Conservation (phyloP, 2,329 filamentous ascomycete species). For the Xylaria sp. region DNA sequence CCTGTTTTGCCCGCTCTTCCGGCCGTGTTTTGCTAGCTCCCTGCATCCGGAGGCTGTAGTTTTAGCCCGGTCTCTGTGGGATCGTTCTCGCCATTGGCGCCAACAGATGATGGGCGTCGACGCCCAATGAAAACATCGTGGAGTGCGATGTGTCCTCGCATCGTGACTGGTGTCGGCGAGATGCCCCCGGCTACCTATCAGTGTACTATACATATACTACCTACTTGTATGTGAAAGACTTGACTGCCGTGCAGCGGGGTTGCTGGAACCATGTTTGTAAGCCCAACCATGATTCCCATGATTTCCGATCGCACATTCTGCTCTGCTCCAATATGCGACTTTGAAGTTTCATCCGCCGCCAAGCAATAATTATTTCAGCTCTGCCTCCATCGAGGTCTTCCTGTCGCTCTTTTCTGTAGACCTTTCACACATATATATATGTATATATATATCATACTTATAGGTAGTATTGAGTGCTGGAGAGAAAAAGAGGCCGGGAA, state of each 20-base stretch:
- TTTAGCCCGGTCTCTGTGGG: conserved; percentile 10
- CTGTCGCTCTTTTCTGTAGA: background rate
- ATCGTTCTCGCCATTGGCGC: conserved; percentile 14
- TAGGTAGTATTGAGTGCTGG: too few relatives aligned
- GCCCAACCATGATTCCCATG: too few relatives aligned
- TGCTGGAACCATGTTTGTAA: background rate
- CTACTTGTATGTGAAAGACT: too few relatives aligned
- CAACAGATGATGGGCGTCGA: too few relatives aligned
- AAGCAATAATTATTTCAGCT: background rate
- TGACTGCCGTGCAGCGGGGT: background rate
- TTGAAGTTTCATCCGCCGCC: background rate
- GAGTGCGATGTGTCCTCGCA: background rate
- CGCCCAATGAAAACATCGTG: conserved; percentile 21
- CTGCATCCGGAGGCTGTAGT: conserved; percentile 8
- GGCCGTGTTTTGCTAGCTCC: conserved; percentile 4
- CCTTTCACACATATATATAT: background rate
- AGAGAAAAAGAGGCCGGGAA: too few relatives aligned
- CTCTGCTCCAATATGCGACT: too few relatives aligned
- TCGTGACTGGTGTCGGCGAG: conserved; percentile 2
- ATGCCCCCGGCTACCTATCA: background rate
- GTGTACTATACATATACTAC: too few relatives aligned
- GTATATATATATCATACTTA: background rate
- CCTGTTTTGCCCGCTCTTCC: conserved; percentile 1
- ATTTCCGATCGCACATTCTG: too few relatives aligned
- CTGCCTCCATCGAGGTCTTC: too few relatives aligned